Evolutionary conservation across 2,329 filamentous ascomycete species (phyloP).

Genomic region (Clarireedia hainanense): DNA sequence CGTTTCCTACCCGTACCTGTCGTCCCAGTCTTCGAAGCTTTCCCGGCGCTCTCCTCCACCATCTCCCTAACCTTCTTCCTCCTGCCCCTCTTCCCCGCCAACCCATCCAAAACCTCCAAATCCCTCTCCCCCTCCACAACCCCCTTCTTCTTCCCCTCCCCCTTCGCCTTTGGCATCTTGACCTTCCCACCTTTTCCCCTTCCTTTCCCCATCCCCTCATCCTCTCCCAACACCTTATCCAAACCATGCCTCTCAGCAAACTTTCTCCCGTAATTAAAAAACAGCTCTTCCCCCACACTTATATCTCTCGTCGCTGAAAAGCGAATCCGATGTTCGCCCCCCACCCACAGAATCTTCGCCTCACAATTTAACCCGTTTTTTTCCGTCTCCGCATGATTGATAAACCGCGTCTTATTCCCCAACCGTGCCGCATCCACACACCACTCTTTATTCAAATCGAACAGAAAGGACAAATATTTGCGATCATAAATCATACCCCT

Average conservation of each 20-base stretch:
- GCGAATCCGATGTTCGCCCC: constrained; percentile 68
- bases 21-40: constrained; percentile 5
- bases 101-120: constrained; percentile 19
- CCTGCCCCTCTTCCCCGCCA: constrained; percentile 10
- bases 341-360: constrained; percentile 62
- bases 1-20: constrained; percentile 1
- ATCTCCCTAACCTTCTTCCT: background rate
- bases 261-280: constrained; percentile 72
- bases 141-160: constrained; percentile 15
- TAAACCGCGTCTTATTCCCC: constrained; percentile 75
- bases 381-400: constrained; percentile 65
- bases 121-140: constrained; percentile 19
- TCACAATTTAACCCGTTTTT: constrained; percentile 55
- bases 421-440: constrained; percentile 65
- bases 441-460: constrained; percentile 41
- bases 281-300: constrained; percentile 64
- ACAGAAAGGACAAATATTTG: constrained; percentile 38
- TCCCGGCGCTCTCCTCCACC: background rate
- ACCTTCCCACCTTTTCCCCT: background rate
- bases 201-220: too few relatives aligned
- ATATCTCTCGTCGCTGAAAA: constrained; percentile 63
- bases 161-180: constrained; percentile 12
- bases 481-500: constrained; percentile 31
- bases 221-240: constrained; percentile 36
- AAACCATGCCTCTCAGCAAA: constrained; percentile 47